Evolutionary conservation across 1,284 basidiomycete genomes (phyloP).

Genomic region (Rhodotorula sp.): DNA sequence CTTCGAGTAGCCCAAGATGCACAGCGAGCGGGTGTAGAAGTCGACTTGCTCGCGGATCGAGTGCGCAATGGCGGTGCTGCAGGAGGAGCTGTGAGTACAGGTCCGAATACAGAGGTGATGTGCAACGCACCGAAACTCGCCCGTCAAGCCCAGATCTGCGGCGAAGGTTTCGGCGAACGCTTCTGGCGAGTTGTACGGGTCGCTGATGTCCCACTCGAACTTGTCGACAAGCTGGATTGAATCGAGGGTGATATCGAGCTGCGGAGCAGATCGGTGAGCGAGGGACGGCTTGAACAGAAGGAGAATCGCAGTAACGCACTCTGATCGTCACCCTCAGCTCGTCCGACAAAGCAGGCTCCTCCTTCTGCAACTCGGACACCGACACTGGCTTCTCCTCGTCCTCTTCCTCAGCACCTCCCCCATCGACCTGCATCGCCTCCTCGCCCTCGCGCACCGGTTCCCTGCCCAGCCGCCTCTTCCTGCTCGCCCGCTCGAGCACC

Average conservation of each 20-base stretch:
- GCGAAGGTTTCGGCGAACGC: slow-evolving; percentile 87
- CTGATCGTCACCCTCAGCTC: slow-evolving; percentile 90
- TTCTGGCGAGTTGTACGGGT: slow-evolving; percentile 77
- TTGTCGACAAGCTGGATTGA: slow-evolving; percentile 92
- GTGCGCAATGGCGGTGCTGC: slow-evolving; percentile 89
- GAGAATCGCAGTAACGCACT: slow-evolving; percentile 56
- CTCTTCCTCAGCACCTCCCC: not conserved
- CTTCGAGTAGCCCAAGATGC: slow-evolving; percentile 85
- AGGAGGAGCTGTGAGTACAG: slow-evolving; percentile 21
- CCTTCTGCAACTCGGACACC: not conserved
- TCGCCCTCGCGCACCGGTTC: not conserved
- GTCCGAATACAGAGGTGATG: not conserved
- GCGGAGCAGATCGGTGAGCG: not conserved
- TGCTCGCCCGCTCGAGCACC: slow-evolving; percentile 16
- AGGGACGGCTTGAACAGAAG: not conserved
- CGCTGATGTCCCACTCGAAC: slow-evolving; percentile 96
- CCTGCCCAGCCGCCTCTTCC: slow-evolving; percentile 2
- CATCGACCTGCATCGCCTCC: not conserved
- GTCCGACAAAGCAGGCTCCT: slow-evolving; percentile 52
- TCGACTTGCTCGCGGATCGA: slow-evolving; percentile 94
- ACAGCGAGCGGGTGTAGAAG: slow-evolving; percentile 86
- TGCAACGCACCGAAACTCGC: slow-evolving; percentile 80
- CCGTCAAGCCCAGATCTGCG: slow-evolving; percentile 81
- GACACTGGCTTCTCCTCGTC: not conserved
- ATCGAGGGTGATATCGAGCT: slow-evolving; percentile 95